Base-by-base conservation (phyloP, 352 stramenopile genomes). In the Plasmopara muralis region DNA sequence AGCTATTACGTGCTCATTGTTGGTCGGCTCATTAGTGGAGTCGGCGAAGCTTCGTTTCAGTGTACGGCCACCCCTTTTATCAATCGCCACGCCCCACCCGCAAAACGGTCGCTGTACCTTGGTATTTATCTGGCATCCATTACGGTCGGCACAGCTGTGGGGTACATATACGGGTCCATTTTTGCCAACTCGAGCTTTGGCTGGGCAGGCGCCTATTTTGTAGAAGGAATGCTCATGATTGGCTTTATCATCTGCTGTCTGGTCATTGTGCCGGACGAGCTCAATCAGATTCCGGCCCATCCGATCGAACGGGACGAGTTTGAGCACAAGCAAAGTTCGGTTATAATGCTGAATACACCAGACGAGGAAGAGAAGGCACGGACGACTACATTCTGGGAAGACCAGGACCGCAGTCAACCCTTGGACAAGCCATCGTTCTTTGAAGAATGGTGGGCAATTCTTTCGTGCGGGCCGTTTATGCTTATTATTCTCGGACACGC, bases 21-120 rank as follows among this genome's bases (percentile, higher is more conserved):
- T 15, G 86, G 78, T 37, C 74, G 94, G 15, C 64, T 97, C 20
- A 65, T 97, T 29, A 92, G 70, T 31, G 93, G 94, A 25, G 82
- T 96, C 12, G 83, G 84, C 16, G 92, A 98, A 62, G 89, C 95
- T 38, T 90, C 87, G 20, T 96, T 97, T 73, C 85, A 97, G 55
- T 92, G 89, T 43, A 90, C 96, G 13, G 89, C 93, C 20, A 89
- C 85, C 28, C 90, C 93, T 0, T 96, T 98, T 53, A 97, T 98
- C 63, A 85, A 97, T 49, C 77, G 89, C 56, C 74, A 87, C 53
- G 92, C 84, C 4, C 81, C 83, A 1, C 63, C 72, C 4, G 41
- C 72, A 0, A 78, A 74, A 30, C 73, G 81, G 18, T 87, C 89
- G 25, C 62, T 96, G 34, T 98, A 89, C 68, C 69, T 98, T 43